A percentile compares a stretch with the other conserved stretches of the same genome.
Conservation (phyloP, 495 filamentous ascomycete genomes). For the Penicillium atrosanguineum region DNA sequence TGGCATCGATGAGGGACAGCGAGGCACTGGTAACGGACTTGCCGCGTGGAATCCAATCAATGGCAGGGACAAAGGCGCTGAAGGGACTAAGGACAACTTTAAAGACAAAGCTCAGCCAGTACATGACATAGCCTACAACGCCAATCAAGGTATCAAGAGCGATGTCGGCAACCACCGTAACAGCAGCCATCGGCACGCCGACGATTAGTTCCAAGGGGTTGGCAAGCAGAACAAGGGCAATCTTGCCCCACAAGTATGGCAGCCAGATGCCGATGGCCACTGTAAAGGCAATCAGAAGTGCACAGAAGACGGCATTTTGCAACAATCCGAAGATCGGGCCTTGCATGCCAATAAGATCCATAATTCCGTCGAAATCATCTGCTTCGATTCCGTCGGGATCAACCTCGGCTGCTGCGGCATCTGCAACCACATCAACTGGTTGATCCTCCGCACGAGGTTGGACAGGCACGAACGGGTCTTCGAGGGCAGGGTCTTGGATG, state of each 20-base stretch:
- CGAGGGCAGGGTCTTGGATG: conserved; percentile 54
- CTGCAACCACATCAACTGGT: conserved; percentile 11
- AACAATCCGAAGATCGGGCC: conserved; percentile 85
- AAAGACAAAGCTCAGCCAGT: conserved; percentile 46
- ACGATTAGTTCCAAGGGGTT: conserved; percentile 69
- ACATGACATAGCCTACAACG: conserved; percentile 54
- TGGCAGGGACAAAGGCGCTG: conserved; percentile 36
- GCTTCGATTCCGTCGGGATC: conserved; percentile 68
- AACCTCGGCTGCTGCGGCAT: conserved; percentile 46
- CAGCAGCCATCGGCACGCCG: conserved; percentile 65
- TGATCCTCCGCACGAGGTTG: conserved; percentile 25
- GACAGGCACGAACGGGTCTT: conserved; percentile 63
- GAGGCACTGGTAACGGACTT: conserved; percentile 44
- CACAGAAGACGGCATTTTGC: conserved; percentile 92
- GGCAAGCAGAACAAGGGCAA: conserved; percentile 73
- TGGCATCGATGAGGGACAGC: conserved; percentile 47
- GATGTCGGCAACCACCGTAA: conserved; percentile 71
- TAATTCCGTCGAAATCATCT: conserved; percentile 95
- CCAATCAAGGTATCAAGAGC: conserved; percentile 60
- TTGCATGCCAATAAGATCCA: conserved; percentile 96
- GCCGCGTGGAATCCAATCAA: conserved; percentile 38
- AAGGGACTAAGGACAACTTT: conserved; percentile 47
- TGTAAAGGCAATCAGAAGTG: conserved; percentile 82
- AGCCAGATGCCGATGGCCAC: conserved; percentile 82
- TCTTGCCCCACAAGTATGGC: conserved; percentile 86